Base-by-base conservation (phyloP, 208 protist species). In the Porcisia deanei region DNA sequence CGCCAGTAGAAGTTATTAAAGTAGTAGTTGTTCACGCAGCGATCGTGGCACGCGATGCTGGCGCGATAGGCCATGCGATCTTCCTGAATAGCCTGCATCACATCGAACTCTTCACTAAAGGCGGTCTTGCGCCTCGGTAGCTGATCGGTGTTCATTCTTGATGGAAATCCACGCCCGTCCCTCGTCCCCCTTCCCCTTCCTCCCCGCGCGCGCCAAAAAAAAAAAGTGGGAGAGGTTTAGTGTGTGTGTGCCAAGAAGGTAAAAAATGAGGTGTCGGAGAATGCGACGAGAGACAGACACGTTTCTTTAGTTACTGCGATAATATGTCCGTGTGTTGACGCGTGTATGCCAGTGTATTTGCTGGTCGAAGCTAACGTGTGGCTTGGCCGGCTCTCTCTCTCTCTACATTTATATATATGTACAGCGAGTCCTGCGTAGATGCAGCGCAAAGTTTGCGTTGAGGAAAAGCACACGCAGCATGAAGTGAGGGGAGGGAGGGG, bases 61-160 rank as follows among this genome's bases (percentile, higher is more conserved):
- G 88, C 86, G 64, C 75, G 60, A 72, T 86, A 93, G 43, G 89
- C 85, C 91, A 97, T 97, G 71, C 94, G 91, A 60, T 96, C 89
- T 72, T 97, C 94, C 53, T 97, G 94, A 58, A 97, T 95, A 59
- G 85, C 75, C 70, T 96, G 88, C 69, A 96, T 78, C 2, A 94
- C 73, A 47, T 92, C 94, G 68, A 92, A 95, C 77, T 97, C 91
- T 75, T 97, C 88, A 67, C 88, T 87, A 76, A 88, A 93, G 14
- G 83, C 83, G 67, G 80, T 85, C 64, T 84, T 87, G 25, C 86
- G 87, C 49, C 81, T 78, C 43, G 66, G 77, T 22, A 68, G 76
- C 65, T 69, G 76, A 45, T 71, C 41, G n/a, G 72, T 34, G 58
- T 88, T 69, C 81, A 88, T 87, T 37, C 41, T 22, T 20, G 20